Evolutionary conservation across 148 eudicot genomes (phyloP).

Genomic region (Selenicereus undatus): DNA sequence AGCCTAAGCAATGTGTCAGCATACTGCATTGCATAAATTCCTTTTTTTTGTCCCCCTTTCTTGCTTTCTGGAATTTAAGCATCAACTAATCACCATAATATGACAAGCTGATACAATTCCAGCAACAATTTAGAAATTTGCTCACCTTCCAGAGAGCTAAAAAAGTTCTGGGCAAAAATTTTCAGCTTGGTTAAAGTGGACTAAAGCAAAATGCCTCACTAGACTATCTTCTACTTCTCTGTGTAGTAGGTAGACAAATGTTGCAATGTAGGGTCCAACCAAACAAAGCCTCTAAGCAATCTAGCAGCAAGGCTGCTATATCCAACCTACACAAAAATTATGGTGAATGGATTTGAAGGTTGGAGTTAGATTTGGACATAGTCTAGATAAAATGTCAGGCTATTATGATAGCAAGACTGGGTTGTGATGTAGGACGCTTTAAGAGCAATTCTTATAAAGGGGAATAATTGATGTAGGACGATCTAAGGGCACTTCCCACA

Average conservation of each 20-base stretch:
- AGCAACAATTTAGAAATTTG: not conserved
- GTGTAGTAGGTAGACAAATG: too few relatives aligned
- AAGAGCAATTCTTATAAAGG: too few relatives aligned
- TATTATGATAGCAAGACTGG: not conserved
- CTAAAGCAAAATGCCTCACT: not conserved
- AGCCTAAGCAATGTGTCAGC: not conserved
- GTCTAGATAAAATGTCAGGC: not conserved
- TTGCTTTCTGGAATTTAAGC: conserved; percentile 3
- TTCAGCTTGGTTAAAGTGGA: not conserved
- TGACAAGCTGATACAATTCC: not conserved
- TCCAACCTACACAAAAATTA: not conserved
- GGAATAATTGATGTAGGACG: too few relatives aligned
- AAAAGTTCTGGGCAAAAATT: not conserved
- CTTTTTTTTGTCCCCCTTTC: not conserved
- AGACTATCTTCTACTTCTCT: not conserved
- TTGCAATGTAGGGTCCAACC: too few relatives aligned
- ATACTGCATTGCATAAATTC: not conserved
- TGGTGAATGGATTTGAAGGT: not conserved
- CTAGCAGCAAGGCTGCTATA: not conserved
- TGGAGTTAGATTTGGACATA: not conserved
- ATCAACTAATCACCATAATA: not conserved
- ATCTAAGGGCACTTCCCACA: too few relatives aligned
- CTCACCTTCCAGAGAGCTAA: not conserved
- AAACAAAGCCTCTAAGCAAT: too few relatives aligned
- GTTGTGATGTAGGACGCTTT: too few relatives aligned